Evolutionary conservation across 1,139 yeast species (phyloP).

Genomic region (Pichia sp.): DNA sequence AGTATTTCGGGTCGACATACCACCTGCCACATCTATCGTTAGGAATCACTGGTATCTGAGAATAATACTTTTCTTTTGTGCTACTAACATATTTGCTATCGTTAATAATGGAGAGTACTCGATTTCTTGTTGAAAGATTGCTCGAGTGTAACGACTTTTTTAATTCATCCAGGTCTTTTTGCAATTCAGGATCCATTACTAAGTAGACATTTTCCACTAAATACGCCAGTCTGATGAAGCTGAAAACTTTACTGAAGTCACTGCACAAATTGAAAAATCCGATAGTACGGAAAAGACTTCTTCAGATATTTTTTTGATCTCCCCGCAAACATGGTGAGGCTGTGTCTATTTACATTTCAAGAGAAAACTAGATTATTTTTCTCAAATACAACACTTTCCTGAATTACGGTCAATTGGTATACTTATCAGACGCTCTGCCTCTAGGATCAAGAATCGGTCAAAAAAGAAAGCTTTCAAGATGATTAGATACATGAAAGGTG

Average conservation of each 20-base stretch:
- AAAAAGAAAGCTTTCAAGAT: neutral
- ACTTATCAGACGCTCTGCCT: too few relatives aligned
- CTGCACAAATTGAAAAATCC: too few relatives aligned
- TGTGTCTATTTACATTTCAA: neutral
- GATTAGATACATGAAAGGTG: conserved; percentile 52
- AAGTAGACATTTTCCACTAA: neutral
- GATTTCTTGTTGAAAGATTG: conserved; percentile 45
- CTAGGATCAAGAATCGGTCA: too few relatives aligned
- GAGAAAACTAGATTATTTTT: too few relatives aligned
- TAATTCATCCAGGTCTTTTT: conserved; percentile 16
- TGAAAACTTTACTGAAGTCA: too few relatives aligned
- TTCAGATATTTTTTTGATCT: neutral
- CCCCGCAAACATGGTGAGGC: neutral
- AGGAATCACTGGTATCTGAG: conserved; percentile 48
- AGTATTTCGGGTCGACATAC: conserved; percentile 52
- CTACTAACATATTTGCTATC: conserved; percentile 48
- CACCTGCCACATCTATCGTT: conserved; percentile 88
- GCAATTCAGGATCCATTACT: conserved; percentile 22
- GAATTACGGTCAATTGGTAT: too few relatives aligned
- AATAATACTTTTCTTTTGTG: conserved; percentile 26
- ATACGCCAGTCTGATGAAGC: too few relatives aligned
- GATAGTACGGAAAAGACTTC: too few relatives aligned
- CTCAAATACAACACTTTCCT: too few relatives aligned
- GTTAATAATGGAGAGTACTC: conserved; percentile 65
- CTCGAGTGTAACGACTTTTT: conserved; percentile 13